Base-by-base conservation (phyloP, 163 green algal genomes). In the Smithsoniella earleae region DNA sequence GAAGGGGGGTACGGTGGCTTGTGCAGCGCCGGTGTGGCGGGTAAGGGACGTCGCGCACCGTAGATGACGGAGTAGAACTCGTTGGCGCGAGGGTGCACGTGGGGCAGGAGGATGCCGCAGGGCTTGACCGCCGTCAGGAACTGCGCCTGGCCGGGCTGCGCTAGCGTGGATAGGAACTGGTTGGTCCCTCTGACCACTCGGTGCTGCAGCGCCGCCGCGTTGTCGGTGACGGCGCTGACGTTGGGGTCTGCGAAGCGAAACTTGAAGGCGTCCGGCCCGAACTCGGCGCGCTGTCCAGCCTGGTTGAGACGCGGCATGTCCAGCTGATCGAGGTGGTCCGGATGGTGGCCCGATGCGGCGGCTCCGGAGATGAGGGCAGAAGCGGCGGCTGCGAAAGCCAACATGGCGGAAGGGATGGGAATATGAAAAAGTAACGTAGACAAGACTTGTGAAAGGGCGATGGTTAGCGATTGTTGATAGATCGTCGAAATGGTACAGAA, bases 21-120 rank as follows among this genome's bases (percentile, higher is more conserved):
- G n/a, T n/a, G 13, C 10, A 13, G 40, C 10, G 40, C 10, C 10
- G 40, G 40, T 10, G 40, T 10, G 40, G 40, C 4, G 13, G 58
- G n/a, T n/a, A n/a, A 5, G 8, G 6, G 58, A 5, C 18, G 58
- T 3, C 8, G 58, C 58, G 58, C 58, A 69, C 58, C 58, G 2
- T 43, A 69, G 58, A 69, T 69, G 58, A 69, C 58, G 20, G 58
- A 38, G 58, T 69, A 69, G 58, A 69, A 69, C 49, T 64, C 49
- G 49, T 64, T 64, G 49, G 49, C 49, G 49, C 49, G 49, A 25
- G 31, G 49, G 49, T 64, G 49, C 6, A 13, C 13, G 49, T 64
- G 49, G 49, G 49, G 49, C 49, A 64, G 49, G 25, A 64, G 49
- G 13, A 64, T n/a, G n/a, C n/a, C n/a, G n/a, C n/a, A n/a, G n/a